Base-by-base conservation (phyloP, 169 alveolate species). In the Plasmodium fragile region DNA sequence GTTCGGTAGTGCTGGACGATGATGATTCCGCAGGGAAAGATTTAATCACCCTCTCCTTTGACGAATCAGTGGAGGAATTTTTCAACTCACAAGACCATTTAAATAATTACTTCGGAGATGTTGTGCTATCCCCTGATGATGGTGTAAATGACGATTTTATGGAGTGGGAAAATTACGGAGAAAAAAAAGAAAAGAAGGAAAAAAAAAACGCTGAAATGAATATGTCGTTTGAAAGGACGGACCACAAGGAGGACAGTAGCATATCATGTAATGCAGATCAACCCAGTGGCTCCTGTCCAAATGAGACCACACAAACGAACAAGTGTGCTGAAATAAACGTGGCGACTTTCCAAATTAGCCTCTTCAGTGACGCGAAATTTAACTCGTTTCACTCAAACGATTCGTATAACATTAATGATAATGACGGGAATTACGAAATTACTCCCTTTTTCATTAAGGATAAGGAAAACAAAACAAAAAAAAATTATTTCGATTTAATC, bases 391-490 rank as follows among this genome's bases (percentile, higher is more conserved):
- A 85, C 36, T 30, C 52, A 59, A 75, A 85, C 34, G 72, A 85
- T 45, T 73, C 30, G n/a, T 85, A 85, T 85, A 32, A 69, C 55
- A 70, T 83, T 43, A 49, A 32, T 52, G 79, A 22, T n/a, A 72
- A 53, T n/a, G 77, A 85, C 41, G 93, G 79, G 28, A 75, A 85
- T 53, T 85, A 75, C 65, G 93, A 85, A 85, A 85, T 85, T n/a
- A 85, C 80, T 8, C 70, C 93, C 41, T 85, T 85, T 85, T 85
- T 85, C 43, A 77, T 85, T 52, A 85, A 85, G 65, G 65, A 73
- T 16, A 83, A 83, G 52, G 49, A 82, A 43, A 82, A 65, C 25
- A 82, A 16, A 16, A 83, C 45, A 18, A 75, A 52, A 53, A 45
- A 85, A 72, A 49, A 49, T 55, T 72, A 73, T 85, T 85, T 49